Conservation (phyloP, 1,284 basidiomycete species). For the Melampsora americana region DNA sequence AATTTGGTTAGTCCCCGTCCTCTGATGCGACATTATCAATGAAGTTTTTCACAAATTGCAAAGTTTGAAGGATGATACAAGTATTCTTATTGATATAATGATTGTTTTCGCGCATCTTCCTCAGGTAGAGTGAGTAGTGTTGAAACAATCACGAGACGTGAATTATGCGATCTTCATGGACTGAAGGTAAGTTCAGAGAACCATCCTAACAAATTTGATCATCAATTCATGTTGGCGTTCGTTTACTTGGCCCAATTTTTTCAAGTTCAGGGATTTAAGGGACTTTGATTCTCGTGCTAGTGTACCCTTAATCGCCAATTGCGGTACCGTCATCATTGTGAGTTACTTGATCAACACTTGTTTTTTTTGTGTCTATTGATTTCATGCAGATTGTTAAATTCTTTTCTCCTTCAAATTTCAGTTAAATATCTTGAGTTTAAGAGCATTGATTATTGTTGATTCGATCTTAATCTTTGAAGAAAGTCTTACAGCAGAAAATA, state of each 20-base stretch:
- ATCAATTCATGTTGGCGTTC: background rate
- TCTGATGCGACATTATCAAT: too few relatives aligned
- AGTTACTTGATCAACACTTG: background rate
- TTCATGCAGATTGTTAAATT: background rate
- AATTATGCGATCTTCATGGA: background rate
- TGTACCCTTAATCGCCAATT: background rate
- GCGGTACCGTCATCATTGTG: background rate
- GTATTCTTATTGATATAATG: background rate
- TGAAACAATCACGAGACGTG: background rate
- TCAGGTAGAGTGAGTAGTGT: background rate
- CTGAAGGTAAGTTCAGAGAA: background rate
- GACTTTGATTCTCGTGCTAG: background rate
- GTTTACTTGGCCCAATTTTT: background rate
- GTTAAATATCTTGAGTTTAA: background rate
- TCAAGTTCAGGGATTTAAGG: background rate
- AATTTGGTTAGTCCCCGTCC: background rate
- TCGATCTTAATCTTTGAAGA: background rate
- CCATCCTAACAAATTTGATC: background rate
- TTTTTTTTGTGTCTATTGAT: background rate
- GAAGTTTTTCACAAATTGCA: too few relatives aligned
- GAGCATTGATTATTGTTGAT: background rate
- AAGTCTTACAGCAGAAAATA: too few relatives aligned
- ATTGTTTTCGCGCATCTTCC: background rate
- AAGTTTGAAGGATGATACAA: background rate
- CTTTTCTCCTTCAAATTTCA: background rate